phyloP scores from a whole-genome alignment of 2,329 filamentous ascomycete genomes.

The Fusarium sp. region DNA sequence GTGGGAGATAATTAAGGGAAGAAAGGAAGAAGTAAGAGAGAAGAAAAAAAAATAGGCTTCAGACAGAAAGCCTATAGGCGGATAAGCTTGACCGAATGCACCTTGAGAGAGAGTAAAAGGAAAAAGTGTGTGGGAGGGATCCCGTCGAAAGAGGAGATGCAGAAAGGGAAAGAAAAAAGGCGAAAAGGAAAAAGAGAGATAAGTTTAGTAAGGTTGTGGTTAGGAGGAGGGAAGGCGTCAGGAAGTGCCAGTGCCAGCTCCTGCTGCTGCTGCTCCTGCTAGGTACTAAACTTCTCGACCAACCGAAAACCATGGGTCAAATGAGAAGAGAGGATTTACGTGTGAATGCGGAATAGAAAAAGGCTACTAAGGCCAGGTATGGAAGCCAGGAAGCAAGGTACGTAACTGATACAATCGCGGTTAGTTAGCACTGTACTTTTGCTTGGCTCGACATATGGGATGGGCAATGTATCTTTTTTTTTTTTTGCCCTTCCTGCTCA shows the following conservation, averaged over 20 bases:
- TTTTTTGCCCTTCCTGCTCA: background rate
- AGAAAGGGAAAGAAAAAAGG: constrained; percentile 26
- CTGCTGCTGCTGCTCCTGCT: background rate
- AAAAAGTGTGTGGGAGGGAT: background rate
- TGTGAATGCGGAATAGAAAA: constrained; percentile 34
- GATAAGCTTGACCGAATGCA: background rate
- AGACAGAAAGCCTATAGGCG: background rate
- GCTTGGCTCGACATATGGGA: constrained; percentile 10
- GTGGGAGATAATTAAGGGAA: background rate
- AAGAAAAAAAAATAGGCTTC: background rate
- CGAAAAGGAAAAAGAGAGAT: constrained; percentile 23
- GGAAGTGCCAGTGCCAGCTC: background rate
- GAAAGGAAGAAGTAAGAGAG: background rate
- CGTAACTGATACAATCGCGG: constrained; percentile 10
- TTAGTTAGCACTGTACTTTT: constrained; percentile 7
- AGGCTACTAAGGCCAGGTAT: constrained; percentile 33
- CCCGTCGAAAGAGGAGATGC: constrained; percentile 8
- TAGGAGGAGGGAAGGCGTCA: constrained; percentile 22
- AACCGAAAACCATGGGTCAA: constrained; percentile 36
- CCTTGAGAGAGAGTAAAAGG: background rate
- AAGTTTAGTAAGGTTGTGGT: constrained; percentile 25
- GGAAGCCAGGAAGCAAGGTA: constrained; percentile 26
- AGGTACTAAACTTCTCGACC: constrained; percentile 31
- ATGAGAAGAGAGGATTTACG: constrained; percentile 34
- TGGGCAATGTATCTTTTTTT: constrained; percentile 26